Conservation (phyloP, 805 yeast species). For the Candida stauntonica region DNA sequence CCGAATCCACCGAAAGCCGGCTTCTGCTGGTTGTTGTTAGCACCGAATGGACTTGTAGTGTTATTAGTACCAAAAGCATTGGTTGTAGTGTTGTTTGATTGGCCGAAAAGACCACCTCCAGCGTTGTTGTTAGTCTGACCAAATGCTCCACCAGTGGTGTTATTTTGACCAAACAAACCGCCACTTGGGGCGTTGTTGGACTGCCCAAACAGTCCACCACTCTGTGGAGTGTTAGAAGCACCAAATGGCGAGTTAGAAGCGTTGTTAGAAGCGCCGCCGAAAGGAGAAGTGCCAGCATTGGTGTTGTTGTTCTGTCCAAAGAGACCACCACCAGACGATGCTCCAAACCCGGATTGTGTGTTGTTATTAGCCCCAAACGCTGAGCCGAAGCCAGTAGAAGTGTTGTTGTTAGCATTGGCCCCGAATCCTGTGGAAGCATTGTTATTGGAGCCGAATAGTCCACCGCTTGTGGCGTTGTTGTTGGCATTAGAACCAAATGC, state of each 20-base stretch:
- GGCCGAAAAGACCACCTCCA: slow-evolving; percentile 12
- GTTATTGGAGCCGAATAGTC: slow-evolving; percentile 9
- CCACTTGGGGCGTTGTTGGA: slow-evolving; percentile 11
- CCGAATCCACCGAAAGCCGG: slow-evolving; percentile 25
- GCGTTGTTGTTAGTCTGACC: slow-evolving; percentile 8
- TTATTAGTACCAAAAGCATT: slow-evolving; percentile 33
- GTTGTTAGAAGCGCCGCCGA: no score
- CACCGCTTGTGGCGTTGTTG: slow-evolving; percentile 4
- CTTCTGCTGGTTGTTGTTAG: slow-evolving; percentile 6
- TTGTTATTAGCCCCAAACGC: slow-evolving; percentile 6
- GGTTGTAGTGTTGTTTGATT: slow-evolving; percentile 8
- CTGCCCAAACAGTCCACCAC: background rate
- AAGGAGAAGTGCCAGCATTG: no score
- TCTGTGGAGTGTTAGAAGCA: slow-evolving; percentile 6
- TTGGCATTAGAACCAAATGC: slow-evolving; percentile 19
- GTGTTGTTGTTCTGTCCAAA: slow-evolving; percentile 11
- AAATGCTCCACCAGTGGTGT: background rate
- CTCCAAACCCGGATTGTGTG: slow-evolving; percentile 7
- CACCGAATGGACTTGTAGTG: slow-evolving; percentile 7
- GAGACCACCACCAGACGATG: slow-evolving; percentile 7
- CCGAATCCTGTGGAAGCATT: slow-evolving; percentile 30
- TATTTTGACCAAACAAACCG: slow-evolving; percentile 9
- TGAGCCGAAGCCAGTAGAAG: slow-evolving; percentile 1
- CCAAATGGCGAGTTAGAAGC: slow-evolving; percentile 6
- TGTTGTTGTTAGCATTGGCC: slow-evolving; percentile 6